Conservation (phyloP, 257 asterid species). For the Ehretia macrophylla region DNA sequence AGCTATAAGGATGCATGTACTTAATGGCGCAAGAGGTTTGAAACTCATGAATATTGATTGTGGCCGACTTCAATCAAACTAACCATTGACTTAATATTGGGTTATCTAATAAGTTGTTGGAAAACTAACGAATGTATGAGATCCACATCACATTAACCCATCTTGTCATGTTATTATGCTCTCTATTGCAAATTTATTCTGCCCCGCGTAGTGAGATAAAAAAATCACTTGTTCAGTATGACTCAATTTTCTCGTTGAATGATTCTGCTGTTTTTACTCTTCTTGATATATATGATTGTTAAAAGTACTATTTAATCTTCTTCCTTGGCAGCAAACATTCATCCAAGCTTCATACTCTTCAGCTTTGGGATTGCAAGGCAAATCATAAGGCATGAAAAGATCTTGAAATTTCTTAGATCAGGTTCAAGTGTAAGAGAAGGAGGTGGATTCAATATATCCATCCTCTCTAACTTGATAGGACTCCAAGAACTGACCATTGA, state of each 20-base stretch:
- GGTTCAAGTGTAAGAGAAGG: slow-evolving; percentile 47
- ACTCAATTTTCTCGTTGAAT: too few relatives aligned
- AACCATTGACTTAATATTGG: too few relatives aligned
- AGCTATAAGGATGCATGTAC: slow-evolving; percentile 26
- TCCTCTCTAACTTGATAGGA: slow-evolving; percentile 43
- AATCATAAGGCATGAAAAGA: slow-evolving; percentile 47
- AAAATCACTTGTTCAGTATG: too few relatives aligned
- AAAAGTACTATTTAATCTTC: slow-evolving; percentile 3
- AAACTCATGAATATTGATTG: neutral
- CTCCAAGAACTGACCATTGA: slow-evolving; percentile 32
- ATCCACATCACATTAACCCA: too few relatives aligned
- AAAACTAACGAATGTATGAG: too few relatives aligned
- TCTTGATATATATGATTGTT: slow-evolving; percentile 11
- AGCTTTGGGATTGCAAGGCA: slow-evolving; percentile 63
- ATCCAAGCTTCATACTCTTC: slow-evolving; percentile 34
- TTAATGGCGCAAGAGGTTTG: slow-evolving; percentile 55
- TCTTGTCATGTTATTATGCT: too few relatives aligned
- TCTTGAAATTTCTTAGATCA: slow-evolving; percentile 53
- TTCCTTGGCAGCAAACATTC: slow-evolving; percentile 36
- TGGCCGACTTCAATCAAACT: too few relatives aligned
- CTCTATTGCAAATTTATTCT: too few relatives aligned
- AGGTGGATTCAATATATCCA: too few relatives aligned
- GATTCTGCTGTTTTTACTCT: neutral
- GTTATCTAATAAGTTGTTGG: too few relatives aligned
- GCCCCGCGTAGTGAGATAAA: too few relatives aligned